Evolutionary conservation across 768 basidiomycete species (phyloP).

Genomic region (Daedalea quercina): DNA sequence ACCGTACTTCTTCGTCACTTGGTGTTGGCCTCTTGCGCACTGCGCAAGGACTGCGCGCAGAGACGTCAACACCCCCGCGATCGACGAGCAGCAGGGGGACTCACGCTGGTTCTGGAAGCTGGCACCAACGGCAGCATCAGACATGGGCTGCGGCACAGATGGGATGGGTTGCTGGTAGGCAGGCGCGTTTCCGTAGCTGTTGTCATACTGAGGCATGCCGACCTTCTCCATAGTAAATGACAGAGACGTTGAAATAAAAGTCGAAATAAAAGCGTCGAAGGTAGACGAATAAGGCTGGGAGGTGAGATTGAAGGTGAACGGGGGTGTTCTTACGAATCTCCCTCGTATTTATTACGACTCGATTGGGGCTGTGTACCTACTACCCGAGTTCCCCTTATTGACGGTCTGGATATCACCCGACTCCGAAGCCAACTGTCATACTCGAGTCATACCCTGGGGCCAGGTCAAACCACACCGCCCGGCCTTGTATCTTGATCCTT

Average conservation of each 20-base stretch:
- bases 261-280: not conserved
- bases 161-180: not conserved
- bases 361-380: not conserved
- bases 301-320: not conserved
- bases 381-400: not conserved
- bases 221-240: not conserved
- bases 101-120: not conserved
- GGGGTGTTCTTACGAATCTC: not conserved
- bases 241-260: not conserved
- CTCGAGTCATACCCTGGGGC: no score
- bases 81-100: not conserved
- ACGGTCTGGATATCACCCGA: no score
- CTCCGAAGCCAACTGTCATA: no score
- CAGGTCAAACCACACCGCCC: no score
- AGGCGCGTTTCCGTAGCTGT: not conserved
- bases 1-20: slow-evolving; percentile 22
- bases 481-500: no score
- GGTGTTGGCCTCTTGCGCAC: slow-evolving; percentile 26
- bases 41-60: slow-evolving; percentile 14
- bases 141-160: not conserved
- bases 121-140: not conserved
- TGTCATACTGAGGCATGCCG: not conserved
- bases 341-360: not conserved
- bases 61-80: not conserved
- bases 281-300: not conserved